Conservation (phyloP, 2,329 filamentous ascomycete species). For the Phialocephala sp. region DNA sequence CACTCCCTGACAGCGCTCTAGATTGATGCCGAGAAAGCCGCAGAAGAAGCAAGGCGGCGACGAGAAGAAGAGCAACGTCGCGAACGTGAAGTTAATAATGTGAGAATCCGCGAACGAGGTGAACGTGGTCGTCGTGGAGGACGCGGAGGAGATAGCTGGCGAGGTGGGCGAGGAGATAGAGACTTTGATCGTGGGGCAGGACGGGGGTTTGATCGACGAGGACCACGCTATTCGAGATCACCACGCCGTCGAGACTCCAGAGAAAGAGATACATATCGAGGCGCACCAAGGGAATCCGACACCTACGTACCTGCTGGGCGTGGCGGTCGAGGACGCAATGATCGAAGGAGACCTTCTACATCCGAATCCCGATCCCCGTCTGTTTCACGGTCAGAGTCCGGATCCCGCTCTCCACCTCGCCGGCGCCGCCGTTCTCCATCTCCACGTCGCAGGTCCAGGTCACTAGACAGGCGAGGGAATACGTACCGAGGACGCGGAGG, state of each 20-base stretch:
- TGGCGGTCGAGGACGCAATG: constrained; percentile 38
- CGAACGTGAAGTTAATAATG: constrained; percentile 71
- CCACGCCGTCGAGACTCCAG: constrained; percentile 47
- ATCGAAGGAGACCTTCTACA: constrained; percentile 39
- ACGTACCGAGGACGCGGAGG: constrained; percentile 39
- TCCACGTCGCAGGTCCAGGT: constrained; percentile 40
- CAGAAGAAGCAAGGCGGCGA: constrained; percentile 73
- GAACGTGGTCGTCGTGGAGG: constrained; percentile 57
- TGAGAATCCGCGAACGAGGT: constrained; percentile 69
- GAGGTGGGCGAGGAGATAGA: constrained; percentile 49
- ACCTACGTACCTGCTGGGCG: constrained; percentile 44
- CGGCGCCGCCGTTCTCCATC: constrained; percentile 40
- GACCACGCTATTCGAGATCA: constrained; percentile 51
- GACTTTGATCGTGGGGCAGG: constrained; percentile 50
- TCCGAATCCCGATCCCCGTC: constrained; percentile 42
- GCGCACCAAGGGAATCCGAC: constrained; percentile 39
- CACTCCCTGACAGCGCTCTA: constrained; percentile 45
- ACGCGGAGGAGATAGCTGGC: constrained; percentile 53
- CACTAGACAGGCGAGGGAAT: constrained; percentile 38
- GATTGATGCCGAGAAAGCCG: constrained; percentile 83
- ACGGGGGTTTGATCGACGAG: constrained; percentile 51
- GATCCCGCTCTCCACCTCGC: constrained; percentile 39
- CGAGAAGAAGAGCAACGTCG: constrained; percentile 74
- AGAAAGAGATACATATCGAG: constrained; percentile 43
- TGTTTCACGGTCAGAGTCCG: constrained; percentile 36